phyloP scores from a whole-genome alignment of 306 rosid genomes.

The Lupinus albus region DNA sequence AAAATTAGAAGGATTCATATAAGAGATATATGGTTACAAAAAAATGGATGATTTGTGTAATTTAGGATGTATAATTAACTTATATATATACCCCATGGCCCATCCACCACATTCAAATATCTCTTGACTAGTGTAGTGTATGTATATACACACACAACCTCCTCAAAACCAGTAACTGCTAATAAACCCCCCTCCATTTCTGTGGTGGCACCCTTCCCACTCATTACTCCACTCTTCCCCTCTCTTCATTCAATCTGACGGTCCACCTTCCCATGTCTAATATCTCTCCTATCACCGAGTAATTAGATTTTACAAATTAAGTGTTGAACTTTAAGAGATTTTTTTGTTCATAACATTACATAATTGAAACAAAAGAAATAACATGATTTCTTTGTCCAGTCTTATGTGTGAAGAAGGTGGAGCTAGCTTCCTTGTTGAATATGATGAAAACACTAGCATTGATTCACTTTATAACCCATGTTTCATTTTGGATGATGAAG shows the following conservation, averaged over 20 bases:
- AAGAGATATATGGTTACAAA: too few relatives aligned
- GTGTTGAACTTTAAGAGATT: slow-evolving; percentile 26
- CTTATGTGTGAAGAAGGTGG: slow-evolving; percentile 71
- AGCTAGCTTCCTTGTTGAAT: slow-evolving; percentile 46
- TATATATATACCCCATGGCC: too few relatives aligned
- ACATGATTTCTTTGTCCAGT: slow-evolving; percentile 50
- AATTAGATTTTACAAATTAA: slow-evolving; percentile 41
- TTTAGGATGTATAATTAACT: too few relatives aligned
- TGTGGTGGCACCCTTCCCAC: slow-evolving; percentile 82
- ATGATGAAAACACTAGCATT: slow-evolving; percentile 29
- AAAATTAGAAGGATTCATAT: too few relatives aligned
- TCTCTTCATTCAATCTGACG: slow-evolving; percentile 47
- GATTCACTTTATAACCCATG: slow-evolving; percentile 34
- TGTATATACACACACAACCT: not conserved
- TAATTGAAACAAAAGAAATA: not conserved
- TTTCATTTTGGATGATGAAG: slow-evolving; percentile 56
- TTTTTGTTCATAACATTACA: slow-evolving; percentile 17
- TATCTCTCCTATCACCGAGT: slow-evolving; percentile 46
- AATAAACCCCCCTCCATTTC: slow-evolving; percentile 49
- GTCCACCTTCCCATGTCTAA: slow-evolving; percentile 5
- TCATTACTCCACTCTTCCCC: slow-evolving; percentile 18
- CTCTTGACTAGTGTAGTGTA: too few relatives aligned
- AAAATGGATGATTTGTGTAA: too few relatives aligned
- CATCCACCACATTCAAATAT: too few relatives aligned
- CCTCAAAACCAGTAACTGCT: slow-evolving; percentile 43